Evolutionary conservation across 1,139 yeast genomes (phyloP).

Genomic region (Zygosaccharomyces pseudobailii): DNA sequence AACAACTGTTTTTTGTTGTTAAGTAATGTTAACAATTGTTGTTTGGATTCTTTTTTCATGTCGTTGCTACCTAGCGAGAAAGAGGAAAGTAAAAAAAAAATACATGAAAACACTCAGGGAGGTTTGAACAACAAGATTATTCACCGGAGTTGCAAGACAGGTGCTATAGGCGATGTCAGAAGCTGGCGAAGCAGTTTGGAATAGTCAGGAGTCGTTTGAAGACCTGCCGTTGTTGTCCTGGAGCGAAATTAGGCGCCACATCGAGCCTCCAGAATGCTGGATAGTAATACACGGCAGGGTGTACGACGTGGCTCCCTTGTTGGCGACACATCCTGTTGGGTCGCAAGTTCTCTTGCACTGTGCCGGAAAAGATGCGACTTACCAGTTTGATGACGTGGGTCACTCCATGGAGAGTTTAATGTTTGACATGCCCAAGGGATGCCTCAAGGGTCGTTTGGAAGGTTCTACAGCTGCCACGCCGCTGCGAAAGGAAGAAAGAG

Average conservation of each 20-base stretch:
- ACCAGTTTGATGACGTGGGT: constrained; percentile 44
- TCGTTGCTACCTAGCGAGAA: not conserved
- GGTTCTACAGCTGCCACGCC: not conserved
- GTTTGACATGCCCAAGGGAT: constrained; percentile 22
- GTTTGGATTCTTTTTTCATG: not conserved
- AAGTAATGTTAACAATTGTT: not conserved
- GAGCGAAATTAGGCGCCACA: constrained; percentile 46
- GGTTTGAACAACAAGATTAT: not conserved
- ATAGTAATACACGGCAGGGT: constrained; percentile 61
- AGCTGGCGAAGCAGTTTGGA: not conserved
- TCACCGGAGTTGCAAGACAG: not conserved
- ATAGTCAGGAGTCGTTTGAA: not conserved
- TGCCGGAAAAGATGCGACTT: constrained; percentile 71
- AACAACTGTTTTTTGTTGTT: not conserved
- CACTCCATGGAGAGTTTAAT: constrained; percentile 35
- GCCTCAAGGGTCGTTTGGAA: constrained; percentile 15
- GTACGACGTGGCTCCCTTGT: constrained; percentile 50
- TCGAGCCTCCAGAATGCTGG: constrained; percentile 51
- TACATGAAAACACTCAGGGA: not conserved
- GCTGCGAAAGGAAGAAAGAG: not conserved
- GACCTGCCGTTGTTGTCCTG: constrained; percentile 12
- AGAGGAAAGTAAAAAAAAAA: not conserved
- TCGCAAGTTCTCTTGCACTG: constrained; percentile 62
- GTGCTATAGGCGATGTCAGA: not conserved
- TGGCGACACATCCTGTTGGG: constrained; percentile 64